Conservation (phyloP, 2,329 filamentous ascomycete species). For the Apiospora rasikravindrae region DNA sequence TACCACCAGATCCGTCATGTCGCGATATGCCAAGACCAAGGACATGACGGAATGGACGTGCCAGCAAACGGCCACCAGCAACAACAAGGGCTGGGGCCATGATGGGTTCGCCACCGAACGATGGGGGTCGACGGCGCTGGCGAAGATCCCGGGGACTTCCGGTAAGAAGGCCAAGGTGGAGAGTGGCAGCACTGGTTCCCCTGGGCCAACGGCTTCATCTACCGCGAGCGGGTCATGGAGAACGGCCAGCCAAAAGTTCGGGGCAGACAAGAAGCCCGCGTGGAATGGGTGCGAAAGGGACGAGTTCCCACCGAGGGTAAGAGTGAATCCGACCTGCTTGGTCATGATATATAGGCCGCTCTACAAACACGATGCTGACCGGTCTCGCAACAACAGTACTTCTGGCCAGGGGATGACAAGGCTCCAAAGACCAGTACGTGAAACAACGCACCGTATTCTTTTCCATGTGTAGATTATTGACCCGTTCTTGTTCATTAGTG, state of each 20-base stretch:
- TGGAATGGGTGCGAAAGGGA: background rate
- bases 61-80: slow-evolving; percentile 11
- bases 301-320: slow-evolving; percentile 19
- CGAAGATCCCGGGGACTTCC: background rate
- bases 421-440: background rate
- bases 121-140: slow-evolving; percentile 16
- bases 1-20: slow-evolving; percentile 17
- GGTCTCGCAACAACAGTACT: slow-evolving; percentile 1
- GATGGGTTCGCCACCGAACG: background rate
- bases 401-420: slow-evolving; percentile 19
- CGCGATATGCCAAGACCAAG: background rate
- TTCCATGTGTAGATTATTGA: too few relatives aligned
- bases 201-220: slow-evolving; percentile 21
- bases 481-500: too few relatives aligned
- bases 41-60: slow-evolving; percentile 21
- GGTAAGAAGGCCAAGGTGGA: background rate
- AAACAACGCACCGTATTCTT: too few relatives aligned
- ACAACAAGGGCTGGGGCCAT: background rate
- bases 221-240: slow-evolving; percentile 9
- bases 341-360: too few relatives aligned
- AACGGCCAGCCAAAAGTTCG: too few relatives aligned
- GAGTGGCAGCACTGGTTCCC: slow-evolving; percentile 20
- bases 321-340: too few relatives aligned
- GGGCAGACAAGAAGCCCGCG: background rate
- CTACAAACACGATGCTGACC: too few relatives aligned